Conservation (phyloP, 1,139 yeast species). For the Wickerhamiella pararugosa region DNA sequence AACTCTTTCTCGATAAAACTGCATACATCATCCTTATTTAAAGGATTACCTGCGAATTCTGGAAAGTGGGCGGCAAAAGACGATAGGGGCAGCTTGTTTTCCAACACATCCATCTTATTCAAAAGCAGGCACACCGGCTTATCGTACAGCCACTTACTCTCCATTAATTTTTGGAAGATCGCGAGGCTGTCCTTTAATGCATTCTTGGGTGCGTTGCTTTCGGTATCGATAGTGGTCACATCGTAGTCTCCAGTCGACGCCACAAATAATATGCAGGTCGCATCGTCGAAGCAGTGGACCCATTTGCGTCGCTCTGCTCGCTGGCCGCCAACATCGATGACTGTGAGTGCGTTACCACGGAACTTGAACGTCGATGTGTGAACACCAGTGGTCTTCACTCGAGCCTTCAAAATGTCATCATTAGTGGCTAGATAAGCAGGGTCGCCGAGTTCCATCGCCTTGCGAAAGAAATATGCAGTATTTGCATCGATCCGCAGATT, state of each 20-base stretch:
- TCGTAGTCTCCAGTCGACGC: constrained; percentile 87
- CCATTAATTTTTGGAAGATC: constrained; percentile 71
- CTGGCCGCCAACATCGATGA: constrained; percentile 96
- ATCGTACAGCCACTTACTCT: constrained; percentile 68
- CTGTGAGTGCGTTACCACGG: constrained; percentile 46
- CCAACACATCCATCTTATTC: constrained; percentile 75
- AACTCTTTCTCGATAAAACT: constrained; percentile 17
- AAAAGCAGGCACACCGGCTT: constrained; percentile 83
- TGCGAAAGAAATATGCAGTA: constrained; percentile 62
- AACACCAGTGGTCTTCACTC: constrained; percentile 92
- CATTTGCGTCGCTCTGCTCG: constrained; percentile 86
- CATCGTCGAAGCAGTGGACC: constrained; percentile 92
- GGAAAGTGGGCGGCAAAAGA: constrained; percentile 24
- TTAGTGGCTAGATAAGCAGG: constrained; percentile 58
- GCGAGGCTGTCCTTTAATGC: constrained; percentile 84
- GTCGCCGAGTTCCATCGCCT: constrained; percentile 46
- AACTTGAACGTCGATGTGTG: constrained; percentile 73
- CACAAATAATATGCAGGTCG: constrained; percentile 82
- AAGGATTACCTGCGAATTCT: constrained; percentile 30
- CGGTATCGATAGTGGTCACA: constrained; percentile 62
- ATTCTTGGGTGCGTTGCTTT: constrained; percentile 58
- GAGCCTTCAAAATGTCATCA: constrained; percentile 71
- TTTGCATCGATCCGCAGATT: constrained; percentile 48
- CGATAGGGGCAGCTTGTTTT: constrained; percentile 47
- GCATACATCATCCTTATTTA: constrained; percentile 27